These are phyloP conservation scores for Physcomitrellopsis africana DNA, from an alignment of 225 moss, liverwort and hornwort genomes.

Conservation along the genomic window DNA sequence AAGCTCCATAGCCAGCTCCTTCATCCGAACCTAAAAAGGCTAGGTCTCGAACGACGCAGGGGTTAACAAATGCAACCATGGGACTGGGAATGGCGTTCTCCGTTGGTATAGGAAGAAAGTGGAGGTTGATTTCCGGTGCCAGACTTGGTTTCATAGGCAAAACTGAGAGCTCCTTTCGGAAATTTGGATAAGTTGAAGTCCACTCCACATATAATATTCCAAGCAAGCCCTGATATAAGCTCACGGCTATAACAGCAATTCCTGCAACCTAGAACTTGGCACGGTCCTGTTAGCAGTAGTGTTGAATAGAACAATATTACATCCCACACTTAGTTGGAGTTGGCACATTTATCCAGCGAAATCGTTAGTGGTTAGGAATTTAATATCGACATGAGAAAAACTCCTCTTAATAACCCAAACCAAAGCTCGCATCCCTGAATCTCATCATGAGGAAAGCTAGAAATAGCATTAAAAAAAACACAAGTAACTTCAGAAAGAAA, in stretches of 20 bases:
- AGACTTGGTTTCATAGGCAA: constrained; percentile 27
- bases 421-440: too few species aligned
- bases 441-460: too few species aligned
- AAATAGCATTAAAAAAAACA: too few species aligned
- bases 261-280: constrained; percentile 47
- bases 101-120: constrained; percentile 40
- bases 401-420: too few species aligned
- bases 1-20: constrained; percentile 43
- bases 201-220: constrained; percentile 54
- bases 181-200: constrained; percentile 36
- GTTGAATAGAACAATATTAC: background rate
- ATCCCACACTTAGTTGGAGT: too few species aligned
- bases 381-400: too few species aligned
- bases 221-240: constrained; percentile 48
- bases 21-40: constrained; percentile 52
- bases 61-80: constrained; percentile 30
- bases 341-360: too few species aligned
- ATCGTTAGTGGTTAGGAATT: too few species aligned
- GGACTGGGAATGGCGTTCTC: constrained; percentile 26
- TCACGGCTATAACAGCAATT: constrained; percentile 52
- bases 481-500: constrained; percentile 1
- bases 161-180: constrained; percentile 36
- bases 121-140: constrained; percentile 34
- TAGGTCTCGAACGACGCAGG: constrained; percentile 38
- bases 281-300: background rate